These are phyloP conservation scores for Phytophthora capsici DNA, from an alignment of 352 stramenopile genomes.

Conservation along the genomic window DNA sequence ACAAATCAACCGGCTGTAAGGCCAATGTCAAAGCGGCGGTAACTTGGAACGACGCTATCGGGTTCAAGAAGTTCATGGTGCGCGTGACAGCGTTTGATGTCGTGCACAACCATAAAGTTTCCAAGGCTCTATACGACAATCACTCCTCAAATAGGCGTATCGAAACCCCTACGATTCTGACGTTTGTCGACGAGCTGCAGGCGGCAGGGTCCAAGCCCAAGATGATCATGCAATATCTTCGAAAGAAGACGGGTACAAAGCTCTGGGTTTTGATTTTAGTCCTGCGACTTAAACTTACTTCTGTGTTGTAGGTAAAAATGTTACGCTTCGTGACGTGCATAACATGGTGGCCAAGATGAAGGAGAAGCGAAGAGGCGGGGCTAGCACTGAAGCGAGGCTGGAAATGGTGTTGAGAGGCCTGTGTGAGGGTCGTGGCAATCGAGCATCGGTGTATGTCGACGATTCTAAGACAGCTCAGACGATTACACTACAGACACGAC, in stretches of 20 bases:
- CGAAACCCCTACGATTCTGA: no score
- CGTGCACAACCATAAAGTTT: neutral
- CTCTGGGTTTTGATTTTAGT: neutral
- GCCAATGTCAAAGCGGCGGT: neutral
- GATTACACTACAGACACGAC: slow-evolving; percentile 8
- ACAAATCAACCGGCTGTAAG: neutral
- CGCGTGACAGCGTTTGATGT: neutral
- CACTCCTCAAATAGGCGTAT: neutral
- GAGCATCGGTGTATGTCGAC: slow-evolving; percentile 4
- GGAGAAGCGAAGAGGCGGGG: neutral
- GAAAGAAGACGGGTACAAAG: no score
- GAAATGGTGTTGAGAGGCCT: neutral
- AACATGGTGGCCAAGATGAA: slow-evolving; percentile 9
- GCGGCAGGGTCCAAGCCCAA: slow-evolving; percentile 1
- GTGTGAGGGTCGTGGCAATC: slow-evolving; percentile 1
- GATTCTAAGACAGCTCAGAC: slow-evolving; percentile 1
- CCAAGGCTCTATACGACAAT: neutral
- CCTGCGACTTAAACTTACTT: neutral
- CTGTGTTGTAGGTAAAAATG: slow-evolving; percentile 4
- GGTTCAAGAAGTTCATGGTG: neutral
- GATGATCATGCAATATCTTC: no score
- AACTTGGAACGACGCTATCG: neutral
- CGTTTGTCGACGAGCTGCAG: slow-evolving; percentile 14
- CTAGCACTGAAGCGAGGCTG: neutral
- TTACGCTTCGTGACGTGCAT: slow-evolving; percentile 7